These are phyloP conservation scores for Coffea eugenioides DNA, from an alignment of 257 asterid species.

Conservation along the genomic window DNA sequence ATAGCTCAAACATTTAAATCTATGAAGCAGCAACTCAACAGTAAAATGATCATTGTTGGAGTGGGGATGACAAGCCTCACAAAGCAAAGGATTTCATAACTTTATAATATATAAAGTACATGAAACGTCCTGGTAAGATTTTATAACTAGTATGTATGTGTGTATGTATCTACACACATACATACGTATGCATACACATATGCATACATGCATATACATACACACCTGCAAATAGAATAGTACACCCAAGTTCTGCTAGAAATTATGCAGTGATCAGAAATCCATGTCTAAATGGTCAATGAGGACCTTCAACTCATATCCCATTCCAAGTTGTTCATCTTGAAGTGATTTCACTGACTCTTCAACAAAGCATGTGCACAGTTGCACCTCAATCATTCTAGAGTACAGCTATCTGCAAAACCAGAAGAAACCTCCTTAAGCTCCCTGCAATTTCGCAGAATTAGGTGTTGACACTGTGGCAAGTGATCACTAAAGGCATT, in stretches of 20 bases:
- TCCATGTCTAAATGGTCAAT: background rate
- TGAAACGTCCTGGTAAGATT: too few relatives aligned
- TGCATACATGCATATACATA: too few relatives aligned
- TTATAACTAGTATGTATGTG: too few relatives aligned
- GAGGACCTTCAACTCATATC: background rate
- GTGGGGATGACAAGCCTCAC: too few relatives aligned
- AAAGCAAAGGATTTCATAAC: too few relatives aligned
- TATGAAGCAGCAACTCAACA: too few relatives aligned
- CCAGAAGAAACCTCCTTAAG: constrained; percentile 8
- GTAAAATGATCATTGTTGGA: too few relatives aligned
- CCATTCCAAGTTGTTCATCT: background rate
- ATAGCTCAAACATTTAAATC: too few relatives aligned
- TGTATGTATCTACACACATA: too few relatives aligned
- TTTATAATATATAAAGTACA: too few relatives aligned
- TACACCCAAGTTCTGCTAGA: background rate
- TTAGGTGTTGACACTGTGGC: constrained; percentile 4
- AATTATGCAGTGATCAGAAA: background rate
- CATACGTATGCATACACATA: too few relatives aligned
- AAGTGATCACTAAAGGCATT: background rate
- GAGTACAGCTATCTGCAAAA: background rate
- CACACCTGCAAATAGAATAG: too few relatives aligned
- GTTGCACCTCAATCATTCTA: background rate
- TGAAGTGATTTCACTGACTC: background rate
- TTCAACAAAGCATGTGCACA: background rate
- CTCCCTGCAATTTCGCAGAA: constrained; percentile 1